phyloP scores from a whole-genome alignment of 441 rosid species.

The Pelargonium exstipulatum region DNA sequence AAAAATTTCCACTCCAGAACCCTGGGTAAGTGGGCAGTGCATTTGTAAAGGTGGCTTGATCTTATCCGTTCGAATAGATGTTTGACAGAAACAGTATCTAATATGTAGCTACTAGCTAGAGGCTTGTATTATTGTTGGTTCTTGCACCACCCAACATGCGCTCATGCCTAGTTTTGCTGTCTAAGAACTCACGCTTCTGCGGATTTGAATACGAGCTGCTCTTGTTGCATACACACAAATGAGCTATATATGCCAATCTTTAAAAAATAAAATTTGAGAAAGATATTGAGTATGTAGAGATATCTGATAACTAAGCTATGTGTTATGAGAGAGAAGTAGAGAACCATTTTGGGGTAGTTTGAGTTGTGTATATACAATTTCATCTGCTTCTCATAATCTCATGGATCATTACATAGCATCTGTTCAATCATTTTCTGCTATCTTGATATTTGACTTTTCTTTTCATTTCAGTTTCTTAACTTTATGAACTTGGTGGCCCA shows the following conservation, averaged over 20 bases:
- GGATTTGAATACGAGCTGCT: too few species aligned
- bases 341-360: neutral
- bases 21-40: neutral
- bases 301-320: neutral
- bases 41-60: neutral
- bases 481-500: too few species aligned
- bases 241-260: too few species aligned
- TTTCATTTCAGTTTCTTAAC: neutral
- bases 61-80: neutral
- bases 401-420: neutral
- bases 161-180: too few species aligned
- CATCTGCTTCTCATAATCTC: neutral
- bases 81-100: neutral
- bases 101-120: neutral
- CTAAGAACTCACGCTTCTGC: too few species aligned
- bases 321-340: neutral
- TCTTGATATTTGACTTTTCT: neutral
- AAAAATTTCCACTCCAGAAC: neutral
- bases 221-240: too few species aligned
- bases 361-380: neutral
- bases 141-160: neutral
- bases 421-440: neutral
- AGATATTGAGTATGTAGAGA: neutral
- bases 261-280: too few species aligned
- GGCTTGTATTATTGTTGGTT: neutral